Conservation (phyloP, 2,329 filamentous ascomycete species). For the Arthrobotrys pseudoclavata region DNA sequence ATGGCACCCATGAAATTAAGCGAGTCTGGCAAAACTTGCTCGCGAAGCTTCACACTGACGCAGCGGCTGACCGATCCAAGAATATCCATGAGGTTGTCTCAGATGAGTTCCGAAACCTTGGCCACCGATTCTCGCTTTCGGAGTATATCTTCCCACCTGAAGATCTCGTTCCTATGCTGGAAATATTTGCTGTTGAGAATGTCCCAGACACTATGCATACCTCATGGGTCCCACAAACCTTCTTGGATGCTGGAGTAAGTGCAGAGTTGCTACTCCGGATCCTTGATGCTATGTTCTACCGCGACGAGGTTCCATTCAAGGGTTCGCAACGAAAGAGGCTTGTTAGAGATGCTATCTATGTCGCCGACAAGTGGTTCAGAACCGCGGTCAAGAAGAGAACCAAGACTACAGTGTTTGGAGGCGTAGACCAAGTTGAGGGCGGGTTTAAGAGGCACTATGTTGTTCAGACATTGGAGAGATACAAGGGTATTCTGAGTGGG, state of each 20-base stretch:
- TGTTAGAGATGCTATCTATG: constrained; percentile 74
- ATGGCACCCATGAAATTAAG: constrained; percentile 85
- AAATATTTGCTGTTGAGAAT: constrained; percentile 74
- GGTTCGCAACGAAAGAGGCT: constrained; percentile 72
- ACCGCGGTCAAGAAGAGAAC: constrained; percentile 42
- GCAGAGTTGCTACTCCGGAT: constrained; percentile 74
- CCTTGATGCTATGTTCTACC: constrained; percentile 77
- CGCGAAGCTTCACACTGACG: constrained; percentile 75
- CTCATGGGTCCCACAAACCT: constrained; percentile 73
- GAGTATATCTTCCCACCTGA: constrained; percentile 74
- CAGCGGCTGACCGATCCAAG: constrained; percentile 66
- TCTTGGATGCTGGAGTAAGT: constrained; percentile 74
- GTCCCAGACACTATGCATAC: constrained; percentile 71
- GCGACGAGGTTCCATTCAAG: constrained; percentile 75
- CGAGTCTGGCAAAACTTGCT: constrained; percentile 88
- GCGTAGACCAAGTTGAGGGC: constrained; percentile 41
- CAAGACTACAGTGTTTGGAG: constrained; percentile 51
- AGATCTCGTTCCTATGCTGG: constrained; percentile 73
- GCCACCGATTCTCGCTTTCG: constrained; percentile 75
- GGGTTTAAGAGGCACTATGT: constrained; percentile 61
- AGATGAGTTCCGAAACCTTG: constrained; percentile 75
- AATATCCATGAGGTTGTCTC: constrained; percentile 80
- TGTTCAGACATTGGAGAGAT: constrained; percentile 50
- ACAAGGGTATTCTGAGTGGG: constrained; percentile 34
- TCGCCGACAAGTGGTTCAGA: constrained; percentile 74